These are phyloP conservation scores for Colletotrichum destructivum DNA, from an alignment of 2,329 filamentous ascomycete species.

Conservation along the genomic window DNA sequence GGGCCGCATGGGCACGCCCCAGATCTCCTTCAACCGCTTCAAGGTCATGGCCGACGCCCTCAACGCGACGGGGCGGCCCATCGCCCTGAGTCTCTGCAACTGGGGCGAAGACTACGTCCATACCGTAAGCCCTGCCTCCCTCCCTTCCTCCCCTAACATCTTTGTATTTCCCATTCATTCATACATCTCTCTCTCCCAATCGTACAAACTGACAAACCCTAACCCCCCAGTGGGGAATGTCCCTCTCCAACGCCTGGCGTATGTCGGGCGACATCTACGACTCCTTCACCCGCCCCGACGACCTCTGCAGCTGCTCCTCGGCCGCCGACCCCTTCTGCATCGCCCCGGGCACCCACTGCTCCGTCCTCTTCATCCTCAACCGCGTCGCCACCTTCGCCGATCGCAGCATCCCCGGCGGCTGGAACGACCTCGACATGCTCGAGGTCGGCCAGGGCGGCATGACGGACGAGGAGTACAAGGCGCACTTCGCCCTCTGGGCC, in stretches of 20 bases:
- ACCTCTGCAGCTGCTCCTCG: slow-evolving; percentile 51
- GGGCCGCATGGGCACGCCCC: slow-evolving; percentile 47
- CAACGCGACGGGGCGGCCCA: slow-evolving; percentile 49
- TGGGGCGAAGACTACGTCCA: slow-evolving; percentile 52
- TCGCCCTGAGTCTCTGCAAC: slow-evolving; percentile 53
- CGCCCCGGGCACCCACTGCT: slow-evolving; percentile 47
- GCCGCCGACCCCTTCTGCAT: slow-evolving; percentile 46
- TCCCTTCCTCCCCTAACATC: too few relatives aligned
- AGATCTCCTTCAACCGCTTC: slow-evolving; percentile 49
- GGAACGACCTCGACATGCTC: slow-evolving; percentile 59
- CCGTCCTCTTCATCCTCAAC: slow-evolving; percentile 49
- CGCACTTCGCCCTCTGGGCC: slow-evolving; percentile 63
- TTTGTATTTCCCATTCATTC: not conserved
- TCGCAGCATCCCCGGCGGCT: slow-evolving; percentile 41
- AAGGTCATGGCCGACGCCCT: slow-evolving; percentile 53
- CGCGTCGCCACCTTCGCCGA: slow-evolving; percentile 45
- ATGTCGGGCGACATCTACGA: slow-evolving; percentile 54
- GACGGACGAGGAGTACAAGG: slow-evolving; percentile 56
- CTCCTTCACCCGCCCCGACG: slow-evolving; percentile 51
- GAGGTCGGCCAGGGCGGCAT: slow-evolving; percentile 57
- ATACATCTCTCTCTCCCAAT: not conserved
- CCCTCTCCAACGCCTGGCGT: slow-evolving; percentile 52
- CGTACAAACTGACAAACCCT: slow-evolving; percentile 14
- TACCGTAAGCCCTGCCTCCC: slow-evolving; percentile 17
- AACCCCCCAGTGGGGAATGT: slow-evolving; percentile 47